Conservation (phyloP, 1,284 basidiomycete genomes). For the Sporisorium exsertum region DNA sequence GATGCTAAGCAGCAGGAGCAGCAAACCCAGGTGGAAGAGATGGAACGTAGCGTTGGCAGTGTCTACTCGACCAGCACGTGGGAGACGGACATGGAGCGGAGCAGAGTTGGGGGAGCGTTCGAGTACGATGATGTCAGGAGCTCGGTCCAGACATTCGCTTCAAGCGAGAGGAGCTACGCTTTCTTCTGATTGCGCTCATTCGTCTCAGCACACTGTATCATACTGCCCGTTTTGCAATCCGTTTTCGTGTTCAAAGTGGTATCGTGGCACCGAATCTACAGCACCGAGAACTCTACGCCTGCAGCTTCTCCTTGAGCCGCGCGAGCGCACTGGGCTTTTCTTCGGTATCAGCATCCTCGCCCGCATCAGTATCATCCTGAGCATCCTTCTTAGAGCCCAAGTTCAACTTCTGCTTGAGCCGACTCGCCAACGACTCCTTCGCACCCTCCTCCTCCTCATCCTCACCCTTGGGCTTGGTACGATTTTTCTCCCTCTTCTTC, state of each 20-base stretch:
- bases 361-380: slow-evolving; percentile 5
- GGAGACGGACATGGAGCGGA: slow-evolving; percentile 4
- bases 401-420: slow-evolving; percentile 21
- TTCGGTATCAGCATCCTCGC: slow-evolving; percentile 21
- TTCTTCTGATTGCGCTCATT: slow-evolving; percentile 12
- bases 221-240: not conserved
- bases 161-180: slow-evolving; percentile 21
- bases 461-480: slow-evolving; percentile 9
- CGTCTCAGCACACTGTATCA: slow-evolving; percentile 9
- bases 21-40: not conserved
- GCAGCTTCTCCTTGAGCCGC: slow-evolving; percentile 29
- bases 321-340: slow-evolving; percentile 20
- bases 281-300: not conserved
- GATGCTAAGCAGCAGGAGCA: not conserved
- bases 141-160: slow-evolving; percentile 16
- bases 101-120: slow-evolving; percentile 5
- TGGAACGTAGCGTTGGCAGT: slow-evolving; percentile 12
- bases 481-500: slow-evolving; percentile 32
- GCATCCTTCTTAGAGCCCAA: slow-evolving; percentile 14
- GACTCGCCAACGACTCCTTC: slow-evolving; percentile 15
- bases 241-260: not conserved
- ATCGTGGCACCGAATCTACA: slow-evolving; percentile 4
- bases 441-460: not conserved
- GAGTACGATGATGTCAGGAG: slow-evolving; percentile 15
- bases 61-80: slow-evolving; percentile 20